Evolutionary conservation across 192 early-diverging fungal genomes (phyloP), one percentile per base, ranked within the genome.

Genomic region (Coemansia sp.): DNA sequence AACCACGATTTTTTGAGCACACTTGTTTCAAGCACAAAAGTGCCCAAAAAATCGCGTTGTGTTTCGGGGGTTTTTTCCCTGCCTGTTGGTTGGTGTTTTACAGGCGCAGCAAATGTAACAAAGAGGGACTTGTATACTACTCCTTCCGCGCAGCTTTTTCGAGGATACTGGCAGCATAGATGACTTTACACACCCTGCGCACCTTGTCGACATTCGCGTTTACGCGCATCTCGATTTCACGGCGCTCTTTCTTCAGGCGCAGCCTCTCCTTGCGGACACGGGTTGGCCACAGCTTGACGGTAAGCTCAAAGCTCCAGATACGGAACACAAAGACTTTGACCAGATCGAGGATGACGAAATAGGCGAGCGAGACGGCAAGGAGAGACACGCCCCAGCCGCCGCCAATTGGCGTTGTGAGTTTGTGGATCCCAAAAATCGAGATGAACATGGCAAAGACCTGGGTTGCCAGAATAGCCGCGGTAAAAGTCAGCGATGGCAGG

Each of bases 261-360:
- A 94, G 73, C 72, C 91, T 89, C 15, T 66, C 83, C 41, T 79
- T 82, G 62, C 89, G 85, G 15, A 69, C 59, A 41, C 67, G 69
- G 0, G 89, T 85, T 6, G 95, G 95, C 86, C 86, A 90, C 55
- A 94, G 67, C 54, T 71, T 89, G 48, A 92, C 94, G 5, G 93
- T 94, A 36, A 95, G 77, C 74, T 94, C 93, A 75, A 94, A 97
- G 55, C 82, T 90, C 95, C 95, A 97, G 55, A 68, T 57, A 37
- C 83, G 83, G 84, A 96, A 89, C 27, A 93, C 74, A 58, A 82
- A 72, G n/a, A 95, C 94, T 81, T 98, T 98, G 83, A 98, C 88
- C 23, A 91, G 80, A 72, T 97, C 95, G 6, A 95, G 83, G 53
- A 94, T 34, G 62, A 94, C 82, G 70, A 93, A 92, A 73, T 86